Conservation (phyloP, 1,284 basidiomycete species). For the Pseudomicrostroma phylloplanum region DNA sequence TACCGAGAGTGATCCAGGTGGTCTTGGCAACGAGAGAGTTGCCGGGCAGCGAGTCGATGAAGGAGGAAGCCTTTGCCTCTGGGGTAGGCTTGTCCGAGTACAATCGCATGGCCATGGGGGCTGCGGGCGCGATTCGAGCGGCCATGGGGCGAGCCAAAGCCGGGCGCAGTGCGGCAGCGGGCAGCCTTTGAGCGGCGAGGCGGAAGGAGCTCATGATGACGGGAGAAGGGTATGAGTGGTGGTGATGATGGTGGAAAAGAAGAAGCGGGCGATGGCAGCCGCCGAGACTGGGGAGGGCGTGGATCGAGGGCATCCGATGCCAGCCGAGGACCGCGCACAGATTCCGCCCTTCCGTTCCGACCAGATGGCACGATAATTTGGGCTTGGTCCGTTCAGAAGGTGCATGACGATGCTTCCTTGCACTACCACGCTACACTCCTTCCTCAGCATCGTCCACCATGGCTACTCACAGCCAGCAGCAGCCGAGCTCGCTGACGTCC, state of each 20-base stretch:
- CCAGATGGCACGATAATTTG: no score
- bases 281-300: no score
- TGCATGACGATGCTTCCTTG: no score
- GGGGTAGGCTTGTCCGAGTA: conserved; percentile 54
- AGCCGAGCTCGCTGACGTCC: conserved; percentile 9
- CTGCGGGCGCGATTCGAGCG: conserved; percentile 5
- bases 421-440: no score
- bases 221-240: conserved; percentile 4
- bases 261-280: background rate
- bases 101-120: background rate
- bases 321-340: no score
- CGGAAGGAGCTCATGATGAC: conserved; percentile 6
- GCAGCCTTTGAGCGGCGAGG: conserved; percentile 23
- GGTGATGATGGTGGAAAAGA: conserved; percentile 11
- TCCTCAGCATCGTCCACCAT: no score
- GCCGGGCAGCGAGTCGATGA: conserved; percentile 87
- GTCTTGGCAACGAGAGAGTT: conserved; percentile 88
- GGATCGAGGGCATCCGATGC: no score
- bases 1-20: conserved; percentile 81
- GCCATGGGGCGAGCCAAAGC: conserved; percentile 20
- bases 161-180: conserved; percentile 29
- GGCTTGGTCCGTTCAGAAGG: no score
- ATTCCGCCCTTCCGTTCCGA: no score
- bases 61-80: conserved; percentile 77
- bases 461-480: no score